Percentiles rank a stretch among this genome's conserved stretches.
phyloP scores from a whole-genome alignment of 805 yeast species.

The Cyberlindnera lachancei region DNA sequence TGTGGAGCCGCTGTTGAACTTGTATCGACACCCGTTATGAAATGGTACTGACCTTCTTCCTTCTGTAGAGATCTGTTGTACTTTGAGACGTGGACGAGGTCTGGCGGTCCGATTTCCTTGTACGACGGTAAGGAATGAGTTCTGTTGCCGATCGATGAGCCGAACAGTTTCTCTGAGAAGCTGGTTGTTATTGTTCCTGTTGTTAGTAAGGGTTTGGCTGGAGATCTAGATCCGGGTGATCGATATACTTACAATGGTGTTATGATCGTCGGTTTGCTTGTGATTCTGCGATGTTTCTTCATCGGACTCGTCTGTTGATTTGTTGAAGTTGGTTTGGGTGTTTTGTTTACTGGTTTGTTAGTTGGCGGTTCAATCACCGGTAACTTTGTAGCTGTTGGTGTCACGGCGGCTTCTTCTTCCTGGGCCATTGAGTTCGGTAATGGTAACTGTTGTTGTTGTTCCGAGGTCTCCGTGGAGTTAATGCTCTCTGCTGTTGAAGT shows the following conservation, averaged over 20 bases:
- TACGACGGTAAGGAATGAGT: slow-evolving; percentile 32
- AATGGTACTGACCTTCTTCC: slow-evolving; percentile 45
- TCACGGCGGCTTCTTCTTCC: too few species aligned
- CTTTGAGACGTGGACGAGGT: slow-evolving; percentile 47
- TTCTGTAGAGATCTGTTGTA: slow-evolving; percentile 21
- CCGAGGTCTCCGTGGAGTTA: too few species aligned
- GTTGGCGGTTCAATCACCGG: too few species aligned
- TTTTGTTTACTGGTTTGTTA: too few species aligned
- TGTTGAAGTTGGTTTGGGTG: not conserved
- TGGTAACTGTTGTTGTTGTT: too few species aligned
- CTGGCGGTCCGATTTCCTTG: slow-evolving; percentile 66
- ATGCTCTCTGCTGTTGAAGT: too few species aligned
- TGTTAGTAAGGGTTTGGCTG: not conserved
- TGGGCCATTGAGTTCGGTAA: too few species aligned
- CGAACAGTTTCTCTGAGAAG: slow-evolving; percentile 40
- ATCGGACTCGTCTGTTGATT: not conserved
- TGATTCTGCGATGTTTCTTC: not conserved
- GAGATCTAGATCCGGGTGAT: not conserved
- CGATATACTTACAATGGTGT: slow-evolving; percentile 16
- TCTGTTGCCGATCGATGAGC: slow-evolving; percentile 47
- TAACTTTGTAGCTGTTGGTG: too few species aligned
- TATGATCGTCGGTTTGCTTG: slow-evolving; percentile 10
- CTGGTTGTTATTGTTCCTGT: slow-evolving; percentile 20
- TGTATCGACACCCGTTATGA: slow-evolving; percentile 39
- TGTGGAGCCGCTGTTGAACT: slow-evolving; percentile 39